These are phyloP conservation scores for Populus davidiana DNA, from an alignment of 345 rosid species.

Conservation along the genomic window DNA sequence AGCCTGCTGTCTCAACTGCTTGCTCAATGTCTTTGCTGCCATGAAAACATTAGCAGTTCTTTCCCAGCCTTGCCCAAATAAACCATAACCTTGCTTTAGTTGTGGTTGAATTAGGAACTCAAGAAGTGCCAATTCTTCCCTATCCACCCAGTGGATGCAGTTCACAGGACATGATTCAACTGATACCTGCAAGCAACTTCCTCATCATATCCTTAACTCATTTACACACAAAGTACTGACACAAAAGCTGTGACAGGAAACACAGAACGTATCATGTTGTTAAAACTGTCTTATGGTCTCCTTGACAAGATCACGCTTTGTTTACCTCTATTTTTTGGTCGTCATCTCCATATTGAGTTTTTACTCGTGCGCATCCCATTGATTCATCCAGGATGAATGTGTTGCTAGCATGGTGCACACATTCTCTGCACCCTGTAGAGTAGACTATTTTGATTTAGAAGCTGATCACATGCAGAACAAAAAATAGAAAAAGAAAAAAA, in stretches of 20 bases:
- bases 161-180: constrained; percentile 67
- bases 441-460: neutral
- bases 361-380: constrained; percentile 52
- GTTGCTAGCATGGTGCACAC: constrained; percentile 55
- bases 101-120: constrained; percentile 52
- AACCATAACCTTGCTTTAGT: constrained; percentile 45
- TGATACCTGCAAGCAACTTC: constrained; percentile 33
- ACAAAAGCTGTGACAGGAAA: too few species aligned
- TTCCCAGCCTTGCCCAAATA: constrained; percentile 66
- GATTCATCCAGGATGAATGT: constrained; percentile 52
- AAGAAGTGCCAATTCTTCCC: constrained; percentile 48
- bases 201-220: neutral
- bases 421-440: constrained; percentile 58
- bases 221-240: too few species aligned
- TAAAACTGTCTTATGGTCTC: too few species aligned
- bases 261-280: too few species aligned
- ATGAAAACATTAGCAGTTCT: constrained; percentile 48
- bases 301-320: neutral
- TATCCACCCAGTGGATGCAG: constrained; percentile 59
- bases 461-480: neutral
- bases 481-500: neutral
- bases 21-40: constrained; percentile 48
- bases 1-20: constrained; percentile 36
- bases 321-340: constrained; percentile 48
- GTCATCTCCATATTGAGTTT: constrained; percentile 51